phyloP scores from a whole-genome alignment of 2,329 filamentous ascomycete species.

The Clonostachys rhizophaga region DNA sequence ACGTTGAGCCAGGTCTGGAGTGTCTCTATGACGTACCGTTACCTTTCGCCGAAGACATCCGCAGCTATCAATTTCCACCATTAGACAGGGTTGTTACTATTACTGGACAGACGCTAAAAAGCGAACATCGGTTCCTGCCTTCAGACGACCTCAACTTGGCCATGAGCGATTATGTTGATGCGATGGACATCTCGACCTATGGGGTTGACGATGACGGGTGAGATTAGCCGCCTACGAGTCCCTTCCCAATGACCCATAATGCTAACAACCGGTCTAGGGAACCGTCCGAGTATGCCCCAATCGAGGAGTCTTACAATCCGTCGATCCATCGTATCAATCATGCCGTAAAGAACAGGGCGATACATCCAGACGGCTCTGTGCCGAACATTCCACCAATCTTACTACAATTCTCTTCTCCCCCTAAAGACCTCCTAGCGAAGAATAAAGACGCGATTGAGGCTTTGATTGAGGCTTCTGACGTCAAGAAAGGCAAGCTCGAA shows the following conservation, averaged over 20 bases:
- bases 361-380: constrained; percentile 63
- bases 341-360: constrained; percentile 76
- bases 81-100: constrained; percentile 83
- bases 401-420: constrained; percentile 68
- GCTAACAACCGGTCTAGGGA: constrained; percentile 22
- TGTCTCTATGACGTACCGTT: constrained; percentile 86
- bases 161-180: constrained; percentile 90
- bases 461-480: constrained; percentile 65
- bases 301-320: constrained; percentile 82
- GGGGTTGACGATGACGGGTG: constrained; percentile 73
- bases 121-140: constrained; percentile 80
- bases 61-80: constrained; percentile 87
- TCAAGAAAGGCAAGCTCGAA: constrained; percentile 69
- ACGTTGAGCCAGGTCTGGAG: constrained; percentile 74
- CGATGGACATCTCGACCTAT: constrained; percentile 78
- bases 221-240: constrained; percentile 11
- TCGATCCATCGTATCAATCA: constrained; percentile 85
- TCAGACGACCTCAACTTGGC: constrained; percentile 67
- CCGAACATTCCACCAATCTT: constrained; percentile 60
- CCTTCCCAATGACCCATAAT: not conserved
- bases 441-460: constrained; percentile 53
- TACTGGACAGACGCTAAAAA: constrained; percentile 68
- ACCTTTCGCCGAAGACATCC: constrained; percentile 89
- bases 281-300: constrained; percentile 62
- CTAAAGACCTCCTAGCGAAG: constrained; percentile 58